Evolutionary conservation across 108 stramenopile genomes (phyloP).

Genomic region (Pseudonitzschia multiseries): DNA sequence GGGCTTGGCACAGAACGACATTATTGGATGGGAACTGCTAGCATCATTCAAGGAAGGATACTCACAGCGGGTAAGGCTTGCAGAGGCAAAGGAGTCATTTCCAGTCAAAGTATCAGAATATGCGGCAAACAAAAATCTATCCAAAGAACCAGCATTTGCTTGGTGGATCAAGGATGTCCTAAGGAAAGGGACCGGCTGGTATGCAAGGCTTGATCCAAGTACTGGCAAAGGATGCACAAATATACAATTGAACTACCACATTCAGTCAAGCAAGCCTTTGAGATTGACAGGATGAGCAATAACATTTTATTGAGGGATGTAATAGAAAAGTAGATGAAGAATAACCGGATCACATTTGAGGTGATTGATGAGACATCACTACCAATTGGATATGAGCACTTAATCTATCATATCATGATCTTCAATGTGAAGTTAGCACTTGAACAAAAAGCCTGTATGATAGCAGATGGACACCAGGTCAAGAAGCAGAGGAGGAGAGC

Average conservation of each 20-base stretch:
- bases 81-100: slow-evolving; percentile 49
- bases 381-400: too few relatives aligned
- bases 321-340: slow-evolving; percentile 51
- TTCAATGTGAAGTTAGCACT: background rate
- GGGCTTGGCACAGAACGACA: slow-evolving; percentile 33
- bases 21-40: slow-evolving; percentile 50
- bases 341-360: slow-evolving; percentile 40
- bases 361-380: background rate
- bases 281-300: slow-evolving; percentile 46
- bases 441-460: slow-evolving; percentile 28
- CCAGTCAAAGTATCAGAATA: slow-evolving; percentile 61
- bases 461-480: slow-evolving; percentile 43
- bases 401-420: too few relatives aligned
- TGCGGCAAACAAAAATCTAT: slow-evolving; percentile 30
- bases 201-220: slow-evolving; percentile 1
- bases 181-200: slow-evolving; percentile 31
- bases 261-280: slow-evolving; percentile 39
- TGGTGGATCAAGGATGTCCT: slow-evolving; percentile 54
- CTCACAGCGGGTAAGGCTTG: slow-evolving; percentile 33
- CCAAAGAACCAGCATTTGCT: slow-evolving; percentile 43
- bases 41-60: slow-evolving; percentile 45
- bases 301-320: slow-evolving; percentile 44
- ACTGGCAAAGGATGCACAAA: slow-evolving; percentile 35
- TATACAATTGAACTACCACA: slow-evolving; percentile 52
- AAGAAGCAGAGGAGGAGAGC: too few relatives aligned